phyloP scores from a whole-genome alignment of 2,329 filamentous ascomycete genomes.

The Septoria petroselini region DNA sequence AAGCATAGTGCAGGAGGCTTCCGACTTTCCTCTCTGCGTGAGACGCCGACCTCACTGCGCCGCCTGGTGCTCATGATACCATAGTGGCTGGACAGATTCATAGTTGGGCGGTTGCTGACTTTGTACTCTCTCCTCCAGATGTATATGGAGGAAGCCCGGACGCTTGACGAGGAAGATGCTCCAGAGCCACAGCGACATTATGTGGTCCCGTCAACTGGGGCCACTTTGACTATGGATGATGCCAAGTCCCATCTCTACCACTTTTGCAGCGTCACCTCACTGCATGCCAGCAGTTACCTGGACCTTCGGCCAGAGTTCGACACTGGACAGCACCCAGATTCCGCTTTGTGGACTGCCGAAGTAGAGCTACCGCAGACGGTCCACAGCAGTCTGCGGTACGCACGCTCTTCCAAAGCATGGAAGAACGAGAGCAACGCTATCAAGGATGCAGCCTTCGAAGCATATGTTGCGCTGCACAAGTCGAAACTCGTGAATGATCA shows the following conservation, averaged over 20 bases:
- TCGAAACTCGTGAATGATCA: constrained; percentile 74
- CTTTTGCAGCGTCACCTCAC: constrained; percentile 62
- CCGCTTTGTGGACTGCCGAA: constrained; percentile 49
- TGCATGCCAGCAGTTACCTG: constrained; percentile 59
- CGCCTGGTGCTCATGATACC: no score
- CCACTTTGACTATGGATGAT: constrained; percentile 68
- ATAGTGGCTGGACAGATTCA: no score
- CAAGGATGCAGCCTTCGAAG: constrained; percentile 80
- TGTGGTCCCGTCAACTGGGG: constrained; percentile 51
- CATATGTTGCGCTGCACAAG: constrained; percentile 67
- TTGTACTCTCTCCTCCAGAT: no score
- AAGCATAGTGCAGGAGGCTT: no score
- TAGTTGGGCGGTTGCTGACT: no score
- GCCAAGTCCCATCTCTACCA: constrained; percentile 75
- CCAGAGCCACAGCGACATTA: constrained; percentile 45
- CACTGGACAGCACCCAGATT: constrained; percentile 37
- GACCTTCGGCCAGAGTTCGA: constrained; percentile 68
- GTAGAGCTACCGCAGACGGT: constrained; percentile 71
- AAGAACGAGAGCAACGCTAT: constrained; percentile 66
- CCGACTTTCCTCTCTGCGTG: no score
- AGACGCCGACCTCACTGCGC: no score
- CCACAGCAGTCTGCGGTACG: constrained; percentile 57
- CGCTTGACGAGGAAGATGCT: constrained; percentile 40
- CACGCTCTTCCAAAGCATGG: constrained; percentile 59
- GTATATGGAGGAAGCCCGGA: constrained; percentile 64